Conservation (phyloP, 2,329 filamentous ascomycete genomes). For the Verticillium albo-atrum region DNA sequence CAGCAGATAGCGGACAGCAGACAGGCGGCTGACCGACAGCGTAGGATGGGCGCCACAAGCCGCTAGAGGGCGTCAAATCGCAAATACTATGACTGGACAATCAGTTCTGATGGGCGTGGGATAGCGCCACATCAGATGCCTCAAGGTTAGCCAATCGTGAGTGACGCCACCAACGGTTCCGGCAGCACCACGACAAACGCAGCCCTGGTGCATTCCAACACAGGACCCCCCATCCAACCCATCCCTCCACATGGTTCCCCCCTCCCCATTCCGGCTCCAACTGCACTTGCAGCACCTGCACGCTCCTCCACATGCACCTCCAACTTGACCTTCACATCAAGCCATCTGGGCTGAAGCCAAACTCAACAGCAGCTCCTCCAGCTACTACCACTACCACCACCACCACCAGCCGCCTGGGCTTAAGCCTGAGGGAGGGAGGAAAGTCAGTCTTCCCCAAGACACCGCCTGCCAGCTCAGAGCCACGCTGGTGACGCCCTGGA, state of each 20-base stretch:
- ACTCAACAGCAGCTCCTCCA: background rate
- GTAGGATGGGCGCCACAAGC: background rate
- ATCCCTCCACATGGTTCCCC: background rate
- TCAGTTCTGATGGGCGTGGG: background rate
- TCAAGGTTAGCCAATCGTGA: constrained; percentile 8
- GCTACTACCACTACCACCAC: too few relatives aligned
- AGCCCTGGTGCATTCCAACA: background rate
- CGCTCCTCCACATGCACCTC: too few relatives aligned
- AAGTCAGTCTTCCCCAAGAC: too few relatives aligned
- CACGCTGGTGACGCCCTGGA: background rate
- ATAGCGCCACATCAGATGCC: constrained; percentile 4
- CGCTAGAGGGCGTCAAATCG: background rate
- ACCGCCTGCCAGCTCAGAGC: too few relatives aligned
- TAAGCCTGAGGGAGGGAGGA: too few relatives aligned
- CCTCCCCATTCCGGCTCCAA: background rate
- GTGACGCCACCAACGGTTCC: constrained; percentile 10
- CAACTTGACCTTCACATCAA: background rate
- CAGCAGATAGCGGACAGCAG: too few relatives aligned
- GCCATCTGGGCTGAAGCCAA: background rate
- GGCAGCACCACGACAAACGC: constrained; percentile 7
- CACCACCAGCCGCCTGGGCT: too few relatives aligned
- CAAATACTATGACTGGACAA: background rate
- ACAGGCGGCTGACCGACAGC: too few relatives aligned
- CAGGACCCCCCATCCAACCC: background rate
- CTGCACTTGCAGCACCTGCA: background rate